Evolutionary conservation across 2,329 filamentous ascomycete genomes (phyloP), one percentile per base, ranked within the genome.

Genomic region (Aureobasidium sp.): DNA sequence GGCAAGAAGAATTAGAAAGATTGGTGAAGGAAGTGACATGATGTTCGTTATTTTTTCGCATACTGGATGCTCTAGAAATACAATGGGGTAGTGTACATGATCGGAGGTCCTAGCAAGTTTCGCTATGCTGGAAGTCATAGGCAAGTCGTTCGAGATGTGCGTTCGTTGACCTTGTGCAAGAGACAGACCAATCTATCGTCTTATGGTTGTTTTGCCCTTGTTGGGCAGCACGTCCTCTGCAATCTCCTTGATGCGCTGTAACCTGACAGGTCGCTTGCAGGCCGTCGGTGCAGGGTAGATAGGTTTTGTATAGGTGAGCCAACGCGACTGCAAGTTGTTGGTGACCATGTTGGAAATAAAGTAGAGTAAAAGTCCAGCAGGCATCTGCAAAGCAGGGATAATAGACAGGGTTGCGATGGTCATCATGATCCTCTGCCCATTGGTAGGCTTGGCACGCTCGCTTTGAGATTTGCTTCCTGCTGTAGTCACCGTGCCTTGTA

Each of bases 301-400:
- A 1, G 71, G 70, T 59, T 68, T 65, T n/a, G 63, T 68, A 12
- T 61, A n/a, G 13, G 69, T 64, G 51, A 73, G 43, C 67, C 66
- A 71, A 39, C 65, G 63, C 3, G 46, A 48, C 56, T 68, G 65
- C 53, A 72, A 27, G 17, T 59, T 56, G 7, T 63, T 66, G 1
- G 66, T 48, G 5, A 56, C 27, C 20, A 67, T 39, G 46, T 63
- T 69, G 3, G 67, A 59, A 5, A 71, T 52, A 26, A 72, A 73
- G 57, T 79, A 79, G n/a, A 78, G 66, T 65, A 77, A 64, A n/a
- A 79, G 62, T 2, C 69, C 77, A 15, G 73, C 72, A 0, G 77
- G 77, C 5, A 78, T 60, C 5, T 74, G 52, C 50, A 74, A 67
- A 20, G 71, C 69, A 1, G 74, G 41, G 1, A 73, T 68, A 6